These are phyloP conservation scores for Xylaria curta DNA, from an alignment of 495 filamentous ascomycete species.

Conservation along the genomic window DNA sequence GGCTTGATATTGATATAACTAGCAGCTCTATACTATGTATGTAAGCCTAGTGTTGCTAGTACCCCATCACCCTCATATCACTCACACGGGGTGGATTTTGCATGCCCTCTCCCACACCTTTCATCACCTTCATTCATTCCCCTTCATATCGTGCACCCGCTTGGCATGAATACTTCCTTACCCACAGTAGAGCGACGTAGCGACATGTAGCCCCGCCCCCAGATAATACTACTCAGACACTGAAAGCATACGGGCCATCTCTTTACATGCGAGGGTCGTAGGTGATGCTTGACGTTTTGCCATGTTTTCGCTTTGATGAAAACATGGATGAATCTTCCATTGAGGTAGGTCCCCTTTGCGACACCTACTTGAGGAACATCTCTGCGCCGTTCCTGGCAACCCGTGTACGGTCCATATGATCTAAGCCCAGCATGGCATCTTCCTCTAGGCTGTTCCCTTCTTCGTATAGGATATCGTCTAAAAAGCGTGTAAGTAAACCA, in stretches of 20 bases:
- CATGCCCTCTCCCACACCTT: neutral
- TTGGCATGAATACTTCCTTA: constrained; percentile 7
- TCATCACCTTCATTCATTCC: constrained; percentile 7
- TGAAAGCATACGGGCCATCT: constrained; percentile 20
- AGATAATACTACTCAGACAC: constrained; percentile 19
- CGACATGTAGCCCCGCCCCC: neutral
- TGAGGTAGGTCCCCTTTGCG: neutral
- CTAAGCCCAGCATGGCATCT: constrained; percentile 79
- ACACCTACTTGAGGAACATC: constrained; percentile 59
- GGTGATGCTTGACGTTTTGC: constrained; percentile 1
- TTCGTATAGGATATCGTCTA: constrained; percentile 86
- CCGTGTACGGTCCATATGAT: constrained; percentile 78
- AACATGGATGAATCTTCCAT: neutral
- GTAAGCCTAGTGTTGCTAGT: constrained; percentile 24
- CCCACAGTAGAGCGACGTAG: constrained; percentile 1
- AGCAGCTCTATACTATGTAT: constrained; percentile 20
- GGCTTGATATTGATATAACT: constrained; percentile 18
- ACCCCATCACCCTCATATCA: constrained; percentile 15
- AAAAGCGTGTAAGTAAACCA: constrained; percentile 30
- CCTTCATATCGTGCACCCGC: neutral
- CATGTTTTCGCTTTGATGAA: constrained; percentile 6
- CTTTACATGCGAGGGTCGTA: neutral
- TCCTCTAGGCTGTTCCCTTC: constrained; percentile 66
- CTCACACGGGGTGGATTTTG: constrained; percentile 17
- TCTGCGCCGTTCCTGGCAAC: constrained; percentile 61